phyloP scores from a whole-genome alignment of 2,329 filamentous ascomycete species.

The Aspergillus pseudonomiae region DNA sequence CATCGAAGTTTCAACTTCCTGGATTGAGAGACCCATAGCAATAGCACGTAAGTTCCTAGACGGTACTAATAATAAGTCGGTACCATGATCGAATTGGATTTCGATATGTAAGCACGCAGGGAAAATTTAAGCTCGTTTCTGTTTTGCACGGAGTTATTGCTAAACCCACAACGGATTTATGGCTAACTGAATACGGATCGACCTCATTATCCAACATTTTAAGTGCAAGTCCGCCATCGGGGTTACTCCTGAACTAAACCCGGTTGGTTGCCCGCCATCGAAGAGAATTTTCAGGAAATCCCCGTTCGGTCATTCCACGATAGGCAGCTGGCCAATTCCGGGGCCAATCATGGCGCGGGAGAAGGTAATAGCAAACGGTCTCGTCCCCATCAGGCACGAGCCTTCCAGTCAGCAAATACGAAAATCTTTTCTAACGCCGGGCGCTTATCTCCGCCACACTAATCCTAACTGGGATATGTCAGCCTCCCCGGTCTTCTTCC shows the following conservation, averaged over 20 bases:
- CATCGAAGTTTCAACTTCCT: not conserved
- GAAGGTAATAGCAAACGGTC: too few relatives aligned
- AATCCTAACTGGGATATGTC: not conserved
- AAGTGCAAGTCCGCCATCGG: not conserved
- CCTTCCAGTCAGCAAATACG: not conserved
- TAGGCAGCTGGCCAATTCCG: not conserved
- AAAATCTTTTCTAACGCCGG: not conserved
- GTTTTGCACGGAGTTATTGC: not conserved
- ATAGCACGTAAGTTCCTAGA: too few relatives aligned
- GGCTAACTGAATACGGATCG: not conserved
- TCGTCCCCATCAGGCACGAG: too few relatives aligned
- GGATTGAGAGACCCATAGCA: not conserved
- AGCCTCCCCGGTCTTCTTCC: too few relatives aligned
- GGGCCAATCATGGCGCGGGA: too few relatives aligned
- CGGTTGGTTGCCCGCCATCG: not conserved
- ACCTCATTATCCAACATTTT: not conserved
- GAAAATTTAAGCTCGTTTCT: too few relatives aligned
- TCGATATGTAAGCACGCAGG: too few relatives aligned
- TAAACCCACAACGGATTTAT: not conserved
- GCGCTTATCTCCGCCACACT: constrained; percentile 1
- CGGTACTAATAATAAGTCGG: not conserved
- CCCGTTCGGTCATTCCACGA: not conserved
- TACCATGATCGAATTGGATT: not conserved
- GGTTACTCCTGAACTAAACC: not conserved
- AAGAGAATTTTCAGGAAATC: not conserved